Base-by-base conservation (phyloP, 2,329 filamentous ascomycete species). In the Xylariales sp. region DNA sequence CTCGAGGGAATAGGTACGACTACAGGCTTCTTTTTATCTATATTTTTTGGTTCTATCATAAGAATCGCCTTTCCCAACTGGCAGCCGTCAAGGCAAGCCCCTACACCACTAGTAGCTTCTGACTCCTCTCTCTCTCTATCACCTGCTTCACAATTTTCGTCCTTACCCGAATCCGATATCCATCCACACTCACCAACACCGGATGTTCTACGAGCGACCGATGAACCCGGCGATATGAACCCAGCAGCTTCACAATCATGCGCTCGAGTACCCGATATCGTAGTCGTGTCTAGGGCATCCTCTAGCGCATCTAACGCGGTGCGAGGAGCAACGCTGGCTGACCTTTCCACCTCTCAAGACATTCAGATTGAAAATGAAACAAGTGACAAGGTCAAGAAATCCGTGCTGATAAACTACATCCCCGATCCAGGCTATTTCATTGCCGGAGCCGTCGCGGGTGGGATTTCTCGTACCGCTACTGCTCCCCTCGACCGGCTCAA, bases 371-470 rank as follows among this genome's bases (percentile, higher is more conserved):
- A 76, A 75, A 56, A 71, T 74, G 71, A 67, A 74, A 77, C 78
- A 72, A 77, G 77, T 77, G 76, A 78, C 67, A 77, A 77, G 73
- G 72, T 68, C 69, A 75, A 79, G 80, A 84, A 84, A 80, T 80
- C 78, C 78, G 83, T 80, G 84, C 87, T 90, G 84, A 90, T 87
- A 80, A 83, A 85, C 79, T 86, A 91, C 85, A 85, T 93, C 81
- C 93, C 92, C 81, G 88, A 93, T 89, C 87, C 91, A 97, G 96
- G 96, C 87, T 99, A 98, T 83, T 99, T 98, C 82, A 82, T 97
- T 83, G 96, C 96, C 80, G 96, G 96, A 85, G 96, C 94, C 81
- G 86, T 97, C 79, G 94, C 95, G 79, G 96, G 96, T 79, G 95
- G 94, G 80, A 91, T 97, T 76, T 98, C 95, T 78, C 91, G 96